A percentile compares a stretch with the other conserved stretches of the same genome.
phyloP scores from a whole-genome alignment of 148 eudicot genomes.

The Cornus florida region DNA sequence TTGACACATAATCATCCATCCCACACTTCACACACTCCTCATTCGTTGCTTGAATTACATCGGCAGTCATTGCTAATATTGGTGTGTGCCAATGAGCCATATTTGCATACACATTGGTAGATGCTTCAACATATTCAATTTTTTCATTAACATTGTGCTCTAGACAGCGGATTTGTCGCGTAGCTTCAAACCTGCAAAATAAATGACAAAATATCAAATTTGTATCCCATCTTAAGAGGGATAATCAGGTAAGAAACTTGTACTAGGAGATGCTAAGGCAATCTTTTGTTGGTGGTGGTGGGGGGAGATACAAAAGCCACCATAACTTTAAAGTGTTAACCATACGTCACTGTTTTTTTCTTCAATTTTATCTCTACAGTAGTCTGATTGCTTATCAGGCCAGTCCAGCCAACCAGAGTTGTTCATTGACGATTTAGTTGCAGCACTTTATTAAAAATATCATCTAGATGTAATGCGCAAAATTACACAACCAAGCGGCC shows the following conservation, averaged over 20 bases:
- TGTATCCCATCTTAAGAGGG: no score
- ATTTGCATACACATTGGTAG: slow-evolving; percentile 22
- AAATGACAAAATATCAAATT: slow-evolving; percentile 3
- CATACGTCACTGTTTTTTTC: no score
- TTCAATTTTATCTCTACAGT: no score
- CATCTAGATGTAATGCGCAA: neutral
- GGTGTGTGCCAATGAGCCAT: slow-evolving; percentile 69
- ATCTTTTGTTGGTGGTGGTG: no score
- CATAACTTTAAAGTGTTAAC: no score
- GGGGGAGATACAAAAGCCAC: no score
- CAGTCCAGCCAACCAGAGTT: neutral
- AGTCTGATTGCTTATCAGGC: neutral
- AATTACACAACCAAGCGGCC: neutral
- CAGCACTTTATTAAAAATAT: neutral
- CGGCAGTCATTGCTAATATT: slow-evolving; percentile 94
- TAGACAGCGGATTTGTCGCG: slow-evolving; percentile 48
- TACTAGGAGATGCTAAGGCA: no score
- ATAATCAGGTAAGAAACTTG: no score
- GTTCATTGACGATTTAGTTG: neutral
- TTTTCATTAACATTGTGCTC: slow-evolving; percentile 50
- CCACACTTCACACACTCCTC: slow-evolving; percentile 70
- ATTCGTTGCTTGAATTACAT: slow-evolving; percentile 80
- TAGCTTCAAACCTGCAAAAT: slow-evolving; percentile 74
- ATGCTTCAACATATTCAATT: slow-evolving; percentile 45
- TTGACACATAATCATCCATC: slow-evolving; percentile 88